phyloP scores from a whole-genome alignment of 345 rosid species.

The Melaleuca quinquenervia region DNA sequence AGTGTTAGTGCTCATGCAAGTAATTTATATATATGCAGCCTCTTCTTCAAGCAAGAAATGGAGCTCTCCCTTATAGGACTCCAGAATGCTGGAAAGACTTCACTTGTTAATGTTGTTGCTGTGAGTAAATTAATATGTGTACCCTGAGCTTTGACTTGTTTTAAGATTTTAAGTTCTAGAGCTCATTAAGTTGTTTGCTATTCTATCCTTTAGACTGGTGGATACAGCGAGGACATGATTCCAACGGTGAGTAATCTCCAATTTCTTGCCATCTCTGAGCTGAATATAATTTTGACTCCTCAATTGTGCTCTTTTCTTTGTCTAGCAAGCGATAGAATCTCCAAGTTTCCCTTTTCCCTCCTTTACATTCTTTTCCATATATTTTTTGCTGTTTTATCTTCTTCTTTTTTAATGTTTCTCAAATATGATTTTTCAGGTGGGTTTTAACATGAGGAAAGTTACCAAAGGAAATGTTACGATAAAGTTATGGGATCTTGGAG shows the following conservation, averaged over 20 bases:
- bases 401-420: background rate
- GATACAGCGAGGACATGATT: slow-evolving; percentile 88
- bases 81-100: slow-evolving; percentile 84
- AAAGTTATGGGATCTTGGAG: slow-evolving; percentile 95
- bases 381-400: background rate
- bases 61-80: slow-evolving; percentile 83
- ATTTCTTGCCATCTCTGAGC: background rate
- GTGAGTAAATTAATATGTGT: slow-evolving; percentile 26
- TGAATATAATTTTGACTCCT: background rate
- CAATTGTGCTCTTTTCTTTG: background rate
- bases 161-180: background rate
- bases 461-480: slow-evolving; percentile 93
- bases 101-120: slow-evolving; percentile 72
- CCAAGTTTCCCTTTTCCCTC: background rate
- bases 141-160: background rate
- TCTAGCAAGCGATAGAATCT: background rate
- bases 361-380: background rate
- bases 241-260: slow-evolving; percentile 49
- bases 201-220: slow-evolving; percentile 54
- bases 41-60: slow-evolving; percentile 84
- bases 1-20: background rate
- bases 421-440: slow-evolving; percentile 30
- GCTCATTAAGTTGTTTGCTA: slow-evolving; percentile 2
- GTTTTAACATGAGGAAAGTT: slow-evolving; percentile 94
- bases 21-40: slow-evolving; percentile 30